phyloP scores from a whole-genome alignment of 495 filamentous ascomycete genomes.

The Penicillium longicatenatum region DNA sequence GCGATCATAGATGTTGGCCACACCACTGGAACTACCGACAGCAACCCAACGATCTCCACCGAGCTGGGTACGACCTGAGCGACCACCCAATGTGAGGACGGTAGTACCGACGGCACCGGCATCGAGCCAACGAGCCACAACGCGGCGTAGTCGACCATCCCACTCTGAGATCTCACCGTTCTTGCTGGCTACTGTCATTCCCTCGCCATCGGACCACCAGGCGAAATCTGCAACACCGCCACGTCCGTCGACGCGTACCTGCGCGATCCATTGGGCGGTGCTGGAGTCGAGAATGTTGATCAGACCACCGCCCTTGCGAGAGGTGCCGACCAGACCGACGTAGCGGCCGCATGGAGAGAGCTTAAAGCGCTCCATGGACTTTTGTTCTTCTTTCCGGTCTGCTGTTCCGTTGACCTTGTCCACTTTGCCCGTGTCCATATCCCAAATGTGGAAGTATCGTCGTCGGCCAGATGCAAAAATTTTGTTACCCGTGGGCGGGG shows the following conservation, averaged over 20 bases:
- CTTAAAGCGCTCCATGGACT: constrained; percentile 86
- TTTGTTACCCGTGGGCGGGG: constrained; percentile 44
- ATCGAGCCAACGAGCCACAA: constrained; percentile 83
- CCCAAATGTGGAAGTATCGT: constrained; percentile 93
- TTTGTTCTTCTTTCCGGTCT: constrained; percentile 76
- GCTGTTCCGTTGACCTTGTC: constrained; percentile 77
- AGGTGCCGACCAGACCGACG: constrained; percentile 75
- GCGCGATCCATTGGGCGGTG: constrained; percentile 86
- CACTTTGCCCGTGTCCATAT: constrained; percentile 75
- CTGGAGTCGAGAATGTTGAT: constrained; percentile 80
- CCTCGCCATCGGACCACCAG: constrained; percentile 86
- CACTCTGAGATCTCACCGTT: constrained; percentile 95
- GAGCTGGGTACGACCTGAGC: constrained; percentile 54
- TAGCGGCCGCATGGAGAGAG: constrained; percentile 82
- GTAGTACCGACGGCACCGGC: constrained; percentile 88
- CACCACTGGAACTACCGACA: constrained; percentile 78
- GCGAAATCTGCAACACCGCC: constrained; percentile 85
- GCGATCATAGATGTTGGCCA: constrained; percentile 93
- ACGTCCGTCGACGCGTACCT: constrained; percentile 78
- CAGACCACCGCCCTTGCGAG: constrained; percentile 79
- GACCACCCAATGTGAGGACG: constrained; percentile 74
- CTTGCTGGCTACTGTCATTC: constrained; percentile 75
- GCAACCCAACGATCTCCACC: constrained; percentile 89
- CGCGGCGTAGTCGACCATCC: constrained; percentile 62
- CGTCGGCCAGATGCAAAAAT: constrained; percentile 86